These are phyloP conservation scores for Coniochaeta sp. DNA, from an alignment of 2,329 filamentous ascomycete species.

Conservation along the genomic window DNA sequence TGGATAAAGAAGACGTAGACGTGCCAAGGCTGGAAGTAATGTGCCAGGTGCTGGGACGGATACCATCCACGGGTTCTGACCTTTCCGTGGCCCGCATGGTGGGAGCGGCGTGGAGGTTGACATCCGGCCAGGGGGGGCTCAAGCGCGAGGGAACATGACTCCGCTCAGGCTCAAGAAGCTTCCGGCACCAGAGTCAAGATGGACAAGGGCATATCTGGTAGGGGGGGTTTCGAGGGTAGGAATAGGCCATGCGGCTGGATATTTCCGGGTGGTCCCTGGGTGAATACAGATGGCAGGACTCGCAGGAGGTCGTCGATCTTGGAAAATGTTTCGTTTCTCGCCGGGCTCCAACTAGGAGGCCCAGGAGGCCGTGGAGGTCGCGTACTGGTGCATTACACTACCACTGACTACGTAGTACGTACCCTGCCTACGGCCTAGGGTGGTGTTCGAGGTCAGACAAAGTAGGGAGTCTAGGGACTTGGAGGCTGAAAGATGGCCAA, in stretches of 20 bases:
- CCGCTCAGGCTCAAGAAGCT: constrained; percentile 3
- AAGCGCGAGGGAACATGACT: background rate
- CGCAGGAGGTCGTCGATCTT: background rate
- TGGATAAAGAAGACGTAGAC: constrained; percentile 15
- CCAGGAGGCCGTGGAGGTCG: background rate
- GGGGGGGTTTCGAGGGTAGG: background rate
- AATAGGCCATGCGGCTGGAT: background rate
- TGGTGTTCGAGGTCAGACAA: background rate
- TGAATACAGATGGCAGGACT: background rate
- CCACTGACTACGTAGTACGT: background rate
- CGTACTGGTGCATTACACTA: too few relatives aligned
- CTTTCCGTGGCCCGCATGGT: background rate
- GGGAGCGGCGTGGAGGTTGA: background rate
- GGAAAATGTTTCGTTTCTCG: constrained; percentile 4
- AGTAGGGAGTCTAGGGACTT: background rate
- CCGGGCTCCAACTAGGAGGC: background rate
- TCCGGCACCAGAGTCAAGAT: constrained; percentile 1
- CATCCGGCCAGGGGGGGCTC: constrained; percentile 1
- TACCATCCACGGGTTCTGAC: background rate
- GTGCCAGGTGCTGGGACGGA: background rate
- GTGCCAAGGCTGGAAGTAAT: constrained; percentile 13
- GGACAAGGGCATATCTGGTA: background rate
- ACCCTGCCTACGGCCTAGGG: background rate
- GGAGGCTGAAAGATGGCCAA: constrained; percentile 13
- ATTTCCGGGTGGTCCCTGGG: background rate